These are phyloP conservation scores for Monilinia fructigena DNA, from an alignment of 2,329 filamentous ascomycete species.

Conservation along the genomic window DNA sequence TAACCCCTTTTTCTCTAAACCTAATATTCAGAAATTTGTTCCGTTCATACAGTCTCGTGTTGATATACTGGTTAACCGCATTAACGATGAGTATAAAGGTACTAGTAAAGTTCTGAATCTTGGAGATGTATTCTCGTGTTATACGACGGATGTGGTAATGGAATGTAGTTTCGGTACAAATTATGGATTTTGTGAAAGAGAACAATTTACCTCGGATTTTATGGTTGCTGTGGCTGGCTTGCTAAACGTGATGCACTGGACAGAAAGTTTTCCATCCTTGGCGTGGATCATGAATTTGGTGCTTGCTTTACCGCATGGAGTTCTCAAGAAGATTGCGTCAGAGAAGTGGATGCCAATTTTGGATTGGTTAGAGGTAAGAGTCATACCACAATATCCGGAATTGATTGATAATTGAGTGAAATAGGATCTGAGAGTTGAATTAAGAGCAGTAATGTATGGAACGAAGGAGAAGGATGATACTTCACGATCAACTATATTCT, in stretches of 20 bases:
- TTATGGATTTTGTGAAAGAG: constrained; percentile 11
- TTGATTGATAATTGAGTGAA: not conserved
- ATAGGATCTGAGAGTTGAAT: constrained; percentile 14
- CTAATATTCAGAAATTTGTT: constrained; percentile 18
- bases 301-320: constrained; percentile 2
- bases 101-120: constrained; percentile 6
- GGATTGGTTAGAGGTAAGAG: constrained; percentile 13
- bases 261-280: constrained; percentile 11
- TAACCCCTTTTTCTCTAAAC: constrained; percentile 32
- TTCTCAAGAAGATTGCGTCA: constrained; percentile 9
- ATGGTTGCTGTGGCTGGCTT: not conserved
- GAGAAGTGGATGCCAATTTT: not conserved
- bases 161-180: constrained; percentile 30
- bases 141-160: constrained; percentile 33
- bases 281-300: constrained; percentile 9
- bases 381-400: not conserved
- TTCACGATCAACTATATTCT: constrained; percentile 34
- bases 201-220: constrained; percentile 8
- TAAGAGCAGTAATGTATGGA: constrained; percentile 16
- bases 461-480: constrained; percentile 1
- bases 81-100: constrained; percentile 16
- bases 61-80: not conserved
- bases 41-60: constrained; percentile 19
- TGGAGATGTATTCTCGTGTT: constrained; percentile 12
- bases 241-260: constrained; percentile 7